A percentile compares a stretch with the other conserved stretches of the same genome.
Evolutionary conservation across 306 rosid genomes (phyloP).

Genomic region (Begonia loranthoides): DNA sequence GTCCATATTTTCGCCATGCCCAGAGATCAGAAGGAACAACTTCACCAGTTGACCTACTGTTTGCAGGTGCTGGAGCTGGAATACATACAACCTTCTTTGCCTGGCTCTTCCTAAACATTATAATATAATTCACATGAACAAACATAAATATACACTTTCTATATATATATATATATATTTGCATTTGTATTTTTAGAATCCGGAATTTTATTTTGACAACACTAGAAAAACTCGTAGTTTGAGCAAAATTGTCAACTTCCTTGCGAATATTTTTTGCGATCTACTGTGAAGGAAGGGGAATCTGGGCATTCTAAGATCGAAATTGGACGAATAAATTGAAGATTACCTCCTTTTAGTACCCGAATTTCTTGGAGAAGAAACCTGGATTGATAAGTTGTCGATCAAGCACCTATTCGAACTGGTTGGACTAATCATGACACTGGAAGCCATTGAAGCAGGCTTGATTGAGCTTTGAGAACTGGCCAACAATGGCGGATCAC

Average conservation of each 20-base stretch:
- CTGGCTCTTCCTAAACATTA: conserved; percentile 38
- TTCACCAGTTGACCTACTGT: conserved; percentile 54
- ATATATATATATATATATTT: no score
- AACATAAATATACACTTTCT: background rate
- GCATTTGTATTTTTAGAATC: no score
- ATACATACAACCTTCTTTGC: conserved; percentile 58
- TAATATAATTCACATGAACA: background rate
- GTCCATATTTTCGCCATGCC: conserved; percentile 80
- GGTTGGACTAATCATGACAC: conserved; percentile 10
- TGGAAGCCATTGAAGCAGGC: conserved; percentile 11
- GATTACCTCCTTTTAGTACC: conserved; percentile 44
- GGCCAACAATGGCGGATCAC: conserved; percentile 2
- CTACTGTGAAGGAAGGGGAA: no score
- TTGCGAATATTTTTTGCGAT: no score
- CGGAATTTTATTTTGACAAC: no score
- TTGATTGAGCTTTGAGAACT: conserved; percentile 8
- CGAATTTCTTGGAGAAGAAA: conserved; percentile 50
- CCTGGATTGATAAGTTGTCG: conserved; percentile 32
- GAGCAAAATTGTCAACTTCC: no score
- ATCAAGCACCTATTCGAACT: conserved; percentile 21
- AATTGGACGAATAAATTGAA: no score
- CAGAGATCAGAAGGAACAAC: conserved; percentile 71
- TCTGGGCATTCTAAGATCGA: no score
- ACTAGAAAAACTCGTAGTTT: no score
- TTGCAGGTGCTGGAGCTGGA: conserved; percentile 61